phyloP scores from a whole-genome alignment of 768 basidiomycete species.

The Clavulina sp. region DNA sequence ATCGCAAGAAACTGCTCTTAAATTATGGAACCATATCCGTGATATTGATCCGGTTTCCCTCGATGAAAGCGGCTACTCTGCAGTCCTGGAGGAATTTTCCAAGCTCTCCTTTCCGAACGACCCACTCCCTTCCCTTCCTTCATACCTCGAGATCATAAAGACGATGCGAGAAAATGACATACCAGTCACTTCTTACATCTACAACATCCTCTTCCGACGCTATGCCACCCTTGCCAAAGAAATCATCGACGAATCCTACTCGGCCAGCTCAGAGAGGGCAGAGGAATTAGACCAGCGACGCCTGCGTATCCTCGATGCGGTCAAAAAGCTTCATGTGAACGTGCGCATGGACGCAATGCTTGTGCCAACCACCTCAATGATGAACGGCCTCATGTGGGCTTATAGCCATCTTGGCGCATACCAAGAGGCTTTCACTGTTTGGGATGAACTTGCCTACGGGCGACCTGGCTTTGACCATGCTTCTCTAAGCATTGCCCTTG shows the following conservation, averaged over 20 bases:
- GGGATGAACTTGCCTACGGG: slow-evolving; percentile 45
- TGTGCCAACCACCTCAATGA: slow-evolving; percentile 46
- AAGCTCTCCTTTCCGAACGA: slow-evolving; percentile 33
- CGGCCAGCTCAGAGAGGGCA: background rate
- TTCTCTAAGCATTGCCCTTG: slow-evolving; percentile 69
- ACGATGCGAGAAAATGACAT: slow-evolving; percentile 62
- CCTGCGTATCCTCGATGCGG: slow-evolving; percentile 11
- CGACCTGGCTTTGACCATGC: slow-evolving; percentile 39
- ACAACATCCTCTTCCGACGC: slow-evolving; percentile 42
- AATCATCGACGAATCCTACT: background rate
- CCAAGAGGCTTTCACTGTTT: slow-evolving; percentile 54
- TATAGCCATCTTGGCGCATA: slow-evolving; percentile 67
- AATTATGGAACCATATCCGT: background rate
- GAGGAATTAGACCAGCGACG: slow-evolving; percentile 21
- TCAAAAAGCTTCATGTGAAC: slow-evolving; percentile 39
- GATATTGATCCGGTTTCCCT: background rate
- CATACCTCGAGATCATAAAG: slow-evolving; percentile 58
- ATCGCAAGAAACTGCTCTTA: background rate
- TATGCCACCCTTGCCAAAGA: slow-evolving; percentile 9
- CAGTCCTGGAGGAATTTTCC: slow-evolving; percentile 48
- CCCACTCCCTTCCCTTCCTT: slow-evolving; percentile 26
- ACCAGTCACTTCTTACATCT: slow-evolving; percentile 37
- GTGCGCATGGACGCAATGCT: slow-evolving; percentile 67
- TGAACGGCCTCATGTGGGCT: slow-evolving; percentile 79
- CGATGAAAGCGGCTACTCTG: slow-evolving; percentile 37